Evolutionary conservation across 345 rosid genomes (phyloP), one percentile per base, ranked within the genome.

Genomic region (Salix caprea): DNA sequence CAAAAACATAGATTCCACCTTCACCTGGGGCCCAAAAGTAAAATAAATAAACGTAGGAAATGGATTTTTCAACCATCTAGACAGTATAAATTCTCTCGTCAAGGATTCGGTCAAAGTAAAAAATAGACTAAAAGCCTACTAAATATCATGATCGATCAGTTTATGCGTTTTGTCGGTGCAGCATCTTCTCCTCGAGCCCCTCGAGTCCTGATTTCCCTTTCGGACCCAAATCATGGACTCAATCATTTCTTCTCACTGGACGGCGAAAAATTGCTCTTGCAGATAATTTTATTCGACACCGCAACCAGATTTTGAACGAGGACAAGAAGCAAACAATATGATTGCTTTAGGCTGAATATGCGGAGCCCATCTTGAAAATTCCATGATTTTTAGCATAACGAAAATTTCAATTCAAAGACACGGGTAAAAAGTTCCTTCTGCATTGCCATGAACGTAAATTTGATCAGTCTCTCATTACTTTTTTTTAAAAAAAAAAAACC

Each of bases 181-280:
- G 15, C 71, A 21, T n/a, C 19, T 68, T 37, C 44, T 37, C 50
- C 71, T 68, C 71, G 71, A 68, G 71, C 30, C 52, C 71, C 10
- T 65, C 69, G 21, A 65, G 37, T 18, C 4, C 1, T 1, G 42
- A 21, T 21, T 12, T 21, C 15, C n/a, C 24, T 19, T 23, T 19
- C 3, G 37, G 39, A 5, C n/a, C 37, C 21, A 14, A 30, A 65
- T 32, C 21, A 7, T 2, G 39, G 15, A 36, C 69, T 65, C 69
- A 18, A 65, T 34, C n/a, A 32, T 61, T 61, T 65, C 10, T 34
- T 34, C 68, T 30, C 40, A 15, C 40, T 19, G 39, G 69, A 18
- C 36, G 62, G 28, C 15, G 40, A 65, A 65, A 30, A 30, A 21
- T 2, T 24, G 23, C 13, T n/a, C 1, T 10, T 9, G 62, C 15